Conservation (phyloP, 257 asterid genomes). For the Agastache rugosa region DNA sequence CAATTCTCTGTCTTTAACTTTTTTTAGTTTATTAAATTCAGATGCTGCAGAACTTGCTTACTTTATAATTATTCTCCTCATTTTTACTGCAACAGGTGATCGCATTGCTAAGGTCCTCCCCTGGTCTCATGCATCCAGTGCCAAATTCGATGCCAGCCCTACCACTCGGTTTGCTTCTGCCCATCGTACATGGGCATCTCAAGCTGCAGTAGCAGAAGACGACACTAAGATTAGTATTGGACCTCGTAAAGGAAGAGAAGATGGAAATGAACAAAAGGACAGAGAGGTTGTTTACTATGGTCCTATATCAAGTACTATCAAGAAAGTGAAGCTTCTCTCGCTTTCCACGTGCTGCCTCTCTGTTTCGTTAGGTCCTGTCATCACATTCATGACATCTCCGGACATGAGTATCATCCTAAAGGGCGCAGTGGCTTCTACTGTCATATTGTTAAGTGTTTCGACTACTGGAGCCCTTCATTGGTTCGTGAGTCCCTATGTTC, state of each 20-base stretch:
- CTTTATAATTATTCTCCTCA: neutral
- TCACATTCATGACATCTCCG: constrained; percentile 92
- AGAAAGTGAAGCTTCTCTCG: constrained; percentile 96
- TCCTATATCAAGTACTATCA: constrained; percentile 86
- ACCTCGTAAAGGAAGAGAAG: constrained; percentile 60
- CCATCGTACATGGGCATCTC: constrained; percentile 58
- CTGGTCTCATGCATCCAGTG: constrained; percentile 22
- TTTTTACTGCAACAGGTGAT: constrained; percentile 50
- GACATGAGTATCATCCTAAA: constrained; percentile 82
- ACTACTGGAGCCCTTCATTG: constrained; percentile 94
- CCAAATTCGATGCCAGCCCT: constrained; percentile 34
- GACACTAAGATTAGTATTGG: constrained; percentile 78
- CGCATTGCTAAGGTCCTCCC: constrained; percentile 39
- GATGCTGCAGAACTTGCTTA: constrained; percentile 2
- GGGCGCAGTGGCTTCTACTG: constrained; percentile 89
- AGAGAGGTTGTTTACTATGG: constrained; percentile 69
- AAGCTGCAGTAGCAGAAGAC: constrained; percentile 53
- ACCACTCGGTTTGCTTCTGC: constrained; percentile 36
- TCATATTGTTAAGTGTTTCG: constrained; percentile 79
- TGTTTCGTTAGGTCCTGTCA: constrained; percentile 88
- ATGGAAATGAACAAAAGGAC: constrained; percentile 54
- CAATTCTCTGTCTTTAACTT: neutral
- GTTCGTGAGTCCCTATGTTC: constrained; percentile 96
- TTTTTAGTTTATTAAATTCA: neutral
- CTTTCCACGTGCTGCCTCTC: constrained; percentile 99